These are phyloP conservation scores for Pseudoneurospora amorphoporcata DNA, from an alignment of 495 filamentous ascomycete genomes.

Conservation along the genomic window DNA sequence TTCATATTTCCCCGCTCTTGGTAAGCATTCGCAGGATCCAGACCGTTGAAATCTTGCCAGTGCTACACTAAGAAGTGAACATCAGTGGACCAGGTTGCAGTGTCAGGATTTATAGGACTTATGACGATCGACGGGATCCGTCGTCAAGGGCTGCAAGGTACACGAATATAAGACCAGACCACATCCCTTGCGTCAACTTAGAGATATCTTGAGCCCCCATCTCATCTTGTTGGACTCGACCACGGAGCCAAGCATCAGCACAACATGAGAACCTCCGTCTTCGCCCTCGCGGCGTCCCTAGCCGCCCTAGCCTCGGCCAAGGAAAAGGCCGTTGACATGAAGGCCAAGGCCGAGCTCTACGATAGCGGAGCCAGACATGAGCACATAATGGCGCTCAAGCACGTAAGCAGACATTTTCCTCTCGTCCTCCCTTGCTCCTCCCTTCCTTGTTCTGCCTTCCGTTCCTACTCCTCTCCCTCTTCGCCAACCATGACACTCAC, in stretches of 20 bases:
- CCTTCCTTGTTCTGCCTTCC: not conserved
- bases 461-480: not conserved
- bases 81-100: not conserved
- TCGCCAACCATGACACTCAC: not conserved
- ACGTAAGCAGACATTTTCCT: conserved; percentile 12
- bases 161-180: not conserved
- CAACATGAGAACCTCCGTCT: not conserved
- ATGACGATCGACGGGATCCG: not conserved
- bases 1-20: not conserved
- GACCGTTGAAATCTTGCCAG: not conserved
- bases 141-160: not conserved
- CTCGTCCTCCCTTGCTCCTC: not conserved
- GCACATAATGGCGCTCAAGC: conserved; percentile 36
- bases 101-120: not conserved
- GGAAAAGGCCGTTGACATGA: conserved; percentile 19
- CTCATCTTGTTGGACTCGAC: not conserved
- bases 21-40: not conserved
- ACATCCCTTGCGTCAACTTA: not conserved
- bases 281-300: conserved; percentile 27
- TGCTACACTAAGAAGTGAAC: not conserved
- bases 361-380: conserved; percentile 36
- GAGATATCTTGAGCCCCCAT: not conserved
- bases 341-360: conserved; percentile 24
- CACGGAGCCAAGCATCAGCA: not conserved
- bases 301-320: conserved; percentile 22